Percentiles rank a stretch among this genome's conserved stretches.
Evolutionary conservation across 148 eudicot species (phyloP).

Genomic region (Fagopyrum tataricum): DNA sequence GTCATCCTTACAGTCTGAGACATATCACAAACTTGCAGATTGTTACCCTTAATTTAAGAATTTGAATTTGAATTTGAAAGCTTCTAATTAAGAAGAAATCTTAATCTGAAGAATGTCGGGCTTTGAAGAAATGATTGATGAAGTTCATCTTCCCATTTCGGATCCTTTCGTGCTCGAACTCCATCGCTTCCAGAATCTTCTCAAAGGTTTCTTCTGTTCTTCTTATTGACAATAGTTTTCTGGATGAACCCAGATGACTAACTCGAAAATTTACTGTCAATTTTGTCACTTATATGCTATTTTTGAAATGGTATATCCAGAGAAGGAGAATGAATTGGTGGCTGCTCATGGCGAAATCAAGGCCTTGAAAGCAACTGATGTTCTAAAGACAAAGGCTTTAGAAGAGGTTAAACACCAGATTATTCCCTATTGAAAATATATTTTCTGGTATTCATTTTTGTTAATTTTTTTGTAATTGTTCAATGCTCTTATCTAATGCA

Average conservation of each 20-base stretch:
- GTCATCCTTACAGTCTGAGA: not conserved
- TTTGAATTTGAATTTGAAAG: not conserved
- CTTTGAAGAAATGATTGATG: not conserved
- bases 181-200: slow-evolving; percentile 51
- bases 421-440: not conserved
- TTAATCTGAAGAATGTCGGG: not conserved
- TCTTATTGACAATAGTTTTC: not conserved
- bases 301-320: slow-evolving; percentile 23
- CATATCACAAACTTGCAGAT: not conserved
- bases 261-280: not conserved
- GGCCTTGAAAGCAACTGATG: slow-evolving; percentile 54
- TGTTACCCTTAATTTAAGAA: not conserved
- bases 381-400: slow-evolving; percentile 66
- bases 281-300: not conserved
- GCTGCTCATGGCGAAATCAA: slow-evolving; percentile 65
- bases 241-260: not conserved
- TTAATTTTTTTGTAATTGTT: not conserved
- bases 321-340: slow-evolving; percentile 60
- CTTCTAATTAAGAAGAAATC: not conserved
- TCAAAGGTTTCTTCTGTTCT: slow-evolving; percentile 24
- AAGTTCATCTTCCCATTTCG: slow-evolving; percentile 29
- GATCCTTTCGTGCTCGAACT: slow-evolving; percentile 69
- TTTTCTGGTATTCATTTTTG: not conserved
- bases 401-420: slow-evolving; percentile 47
- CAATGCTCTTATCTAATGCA: slow-evolving; percentile 13